These are phyloP conservation scores for Cajanus cajan DNA, from an alignment of 306 rosid genomes.

Conservation along the genomic window DNA sequence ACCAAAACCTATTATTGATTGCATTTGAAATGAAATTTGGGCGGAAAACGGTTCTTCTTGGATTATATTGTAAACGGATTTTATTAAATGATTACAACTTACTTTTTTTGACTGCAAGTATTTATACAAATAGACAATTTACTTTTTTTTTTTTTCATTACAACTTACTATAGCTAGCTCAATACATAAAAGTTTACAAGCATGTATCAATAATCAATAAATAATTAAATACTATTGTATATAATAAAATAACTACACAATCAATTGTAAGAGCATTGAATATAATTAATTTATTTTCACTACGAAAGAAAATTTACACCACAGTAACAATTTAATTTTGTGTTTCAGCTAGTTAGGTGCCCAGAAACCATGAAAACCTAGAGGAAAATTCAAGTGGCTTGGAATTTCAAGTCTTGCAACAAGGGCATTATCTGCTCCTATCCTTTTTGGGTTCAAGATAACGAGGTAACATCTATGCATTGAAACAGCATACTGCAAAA, in stretches of 20 bases:
- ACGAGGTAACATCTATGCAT: slow-evolving; percentile 74
- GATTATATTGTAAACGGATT: neutral
- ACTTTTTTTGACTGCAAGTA: too few relatives aligned
- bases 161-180: too few relatives aligned
- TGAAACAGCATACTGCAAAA: slow-evolving; percentile 80
- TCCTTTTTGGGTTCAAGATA: slow-evolving; percentile 53
- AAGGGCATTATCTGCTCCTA: slow-evolving; percentile 68
- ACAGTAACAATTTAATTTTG: neutral
- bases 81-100: neutral
- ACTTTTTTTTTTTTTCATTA: too few relatives aligned
- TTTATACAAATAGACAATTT: too few relatives aligned
- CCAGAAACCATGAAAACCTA: slow-evolving; percentile 92
- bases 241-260: neutral
- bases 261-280: slow-evolving; percentile 1
- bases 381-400: slow-evolving; percentile 71
- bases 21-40: neutral
- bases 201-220: neutral
- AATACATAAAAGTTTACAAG: neutral
- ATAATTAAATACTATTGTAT: neutral
- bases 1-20: too few relatives aligned
- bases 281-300: neutral
- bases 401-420: slow-evolving; percentile 84
- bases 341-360: slow-evolving; percentile 36
- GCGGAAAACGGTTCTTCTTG: neutral
- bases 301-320: neutral